Percentiles rank a stretch among this genome's conserved stretches.
phyloP scores from a whole-genome alignment of 257 asterid species.

The Lycium ferocissimum region DNA sequence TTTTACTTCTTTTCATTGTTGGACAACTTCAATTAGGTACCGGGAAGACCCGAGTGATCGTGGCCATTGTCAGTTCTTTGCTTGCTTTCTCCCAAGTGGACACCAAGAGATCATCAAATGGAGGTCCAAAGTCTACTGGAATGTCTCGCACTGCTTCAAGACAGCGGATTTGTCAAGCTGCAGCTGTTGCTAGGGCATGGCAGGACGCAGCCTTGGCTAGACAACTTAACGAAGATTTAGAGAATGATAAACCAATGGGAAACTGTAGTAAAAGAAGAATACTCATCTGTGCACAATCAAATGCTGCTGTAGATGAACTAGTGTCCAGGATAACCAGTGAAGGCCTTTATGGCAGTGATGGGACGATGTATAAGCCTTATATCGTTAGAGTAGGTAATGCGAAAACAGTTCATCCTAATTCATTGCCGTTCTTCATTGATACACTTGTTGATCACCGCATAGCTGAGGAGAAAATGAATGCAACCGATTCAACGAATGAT shows the following conservation, averaged over 20 bases:
- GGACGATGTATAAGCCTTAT: slow-evolving; percentile 78
- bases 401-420: slow-evolving; percentile 87
- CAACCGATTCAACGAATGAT: slow-evolving; percentile 54
- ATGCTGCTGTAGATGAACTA: slow-evolving; percentile 98
- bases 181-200: slow-evolving; percentile 97
- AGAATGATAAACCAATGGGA: slow-evolving; percentile 49
- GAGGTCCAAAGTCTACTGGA: slow-evolving; percentile 43
- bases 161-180: slow-evolving; percentile 65
- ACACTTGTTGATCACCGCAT: slow-evolving; percentile 85
- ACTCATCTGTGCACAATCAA: slow-evolving; percentile 97
- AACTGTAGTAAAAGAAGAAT: slow-evolving; percentile 71
- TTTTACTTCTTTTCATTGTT: slow-evolving; percentile 19
- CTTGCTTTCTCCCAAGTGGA: slow-evolving; percentile 68
- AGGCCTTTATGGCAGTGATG: slow-evolving; percentile 81
- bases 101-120: slow-evolving; percentile 52
- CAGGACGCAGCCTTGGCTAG: slow-evolving; percentile 96
- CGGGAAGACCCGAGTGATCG: slow-evolving; percentile 91
- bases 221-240: slow-evolving; percentile 62
- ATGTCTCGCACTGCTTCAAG: slow-evolving; percentile 51
- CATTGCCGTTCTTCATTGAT: slow-evolving; percentile 88
- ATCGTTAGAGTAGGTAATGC: slow-evolving; percentile 96
- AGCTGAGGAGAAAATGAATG: slow-evolving; percentile 61
- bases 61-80: slow-evolving; percentile 86
- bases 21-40: slow-evolving; percentile 62
- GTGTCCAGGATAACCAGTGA: slow-evolving; percentile 84